Base-by-base conservation (phyloP, 192 early-diverging fungal species). In the Rhizoclosmatium sp. region DNA sequence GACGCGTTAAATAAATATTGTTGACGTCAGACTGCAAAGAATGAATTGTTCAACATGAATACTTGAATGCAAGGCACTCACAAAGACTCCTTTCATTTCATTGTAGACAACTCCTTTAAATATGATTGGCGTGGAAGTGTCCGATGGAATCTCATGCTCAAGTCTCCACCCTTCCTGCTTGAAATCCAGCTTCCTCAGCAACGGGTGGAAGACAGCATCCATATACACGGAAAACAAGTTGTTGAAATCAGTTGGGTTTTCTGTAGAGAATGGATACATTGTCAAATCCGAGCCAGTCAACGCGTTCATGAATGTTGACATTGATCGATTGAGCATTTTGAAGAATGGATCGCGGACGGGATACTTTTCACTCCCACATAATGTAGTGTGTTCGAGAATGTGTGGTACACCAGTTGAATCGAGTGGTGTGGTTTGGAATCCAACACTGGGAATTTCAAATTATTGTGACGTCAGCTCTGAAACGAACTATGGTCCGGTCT, bases 301-400 rank as follows among this genome's bases (percentile, higher is more conserved):
- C 0, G 97, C 97, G 65, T 98, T 98, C 97, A 98, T 98, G 81
- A 95, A 98, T 19, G 95, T 98, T 14, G 97, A 91, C 87, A 98
- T 92, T 66, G 92, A 94, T 21, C 97, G 90, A 74, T 96, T 97
- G 45, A 96, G 85, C 97, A 98, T 98, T 83, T 98, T 98, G 87
- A 98, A 97, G 76, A 98, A 98, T n/a, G 97, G 97, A 80, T 98
- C 97, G 14, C 96, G 87, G 40, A 98, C 94, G n/a, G 96, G 97
- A 75, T 92, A 98, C 66, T 86, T 85, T 65, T 89, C 78, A 66
- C 93, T 94, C 5, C 97, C 97, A 71, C 97, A 98, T 48, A 98
- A 88, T 19, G 97, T 94, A 2, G 95, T 97, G 82, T 98, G 97
- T 85, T 97, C 95, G 65, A 98, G 89, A 80, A 98, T 97, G 79